phyloP scores from a whole-genome alignment of 2,329 filamentous ascomycete species.

The Colletotrichum tabaci region DNA sequence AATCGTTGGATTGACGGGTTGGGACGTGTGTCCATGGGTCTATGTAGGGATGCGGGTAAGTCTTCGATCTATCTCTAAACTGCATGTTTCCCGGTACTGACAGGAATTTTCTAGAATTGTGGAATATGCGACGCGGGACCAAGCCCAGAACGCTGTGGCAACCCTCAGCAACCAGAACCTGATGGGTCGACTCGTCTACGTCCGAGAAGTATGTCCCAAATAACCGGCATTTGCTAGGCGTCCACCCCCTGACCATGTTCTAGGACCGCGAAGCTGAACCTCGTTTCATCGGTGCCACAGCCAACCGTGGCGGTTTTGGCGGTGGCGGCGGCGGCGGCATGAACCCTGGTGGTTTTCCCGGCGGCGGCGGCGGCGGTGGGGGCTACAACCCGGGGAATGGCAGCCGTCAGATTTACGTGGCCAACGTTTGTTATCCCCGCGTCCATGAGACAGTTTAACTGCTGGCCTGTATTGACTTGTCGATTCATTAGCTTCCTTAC shows the following conservation, averaged over 20 bases:
- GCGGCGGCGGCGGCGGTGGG: slow-evolving; percentile 67
- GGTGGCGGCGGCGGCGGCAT: slow-evolving; percentile 69
- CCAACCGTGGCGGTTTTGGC: slow-evolving; percentile 74
- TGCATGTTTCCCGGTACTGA: slow-evolving; percentile 49
- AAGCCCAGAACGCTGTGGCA: slow-evolving; percentile 97
- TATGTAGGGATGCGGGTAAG: slow-evolving; percentile 99
- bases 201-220: slow-evolving; percentile 84
- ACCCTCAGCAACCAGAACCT: slow-evolving; percentile 99
- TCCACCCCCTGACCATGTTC: slow-evolving; percentile 29
- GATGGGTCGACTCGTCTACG: slow-evolving; percentile 98
- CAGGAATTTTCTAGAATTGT: slow-evolving; percentile 81
- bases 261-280: slow-evolving; percentile 98
- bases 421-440: slow-evolving; percentile 85
- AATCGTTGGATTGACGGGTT: slow-evolving; percentile 99
- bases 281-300: slow-evolving; percentile 87
- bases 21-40: slow-evolving; percentile 88
- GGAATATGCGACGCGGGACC: slow-evolving; percentile 99
- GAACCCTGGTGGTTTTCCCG: slow-evolving; percentile 59
- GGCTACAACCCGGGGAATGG: slow-evolving; percentile 66
- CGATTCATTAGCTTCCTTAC: slow-evolving; percentile 83
- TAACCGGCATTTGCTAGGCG: not conserved
- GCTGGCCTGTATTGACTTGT: slow-evolving; percentile 48
- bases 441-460: slow-evolving; percentile 40
- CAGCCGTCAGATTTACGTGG: slow-evolving; percentile 94
- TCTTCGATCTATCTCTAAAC: slow-evolving; percentile 45